Evolutionary conservation across 2,329 filamentous ascomycete species (phyloP), one percentile per base, ranked within the genome.

Genomic region (Penicillium sp.): DNA sequence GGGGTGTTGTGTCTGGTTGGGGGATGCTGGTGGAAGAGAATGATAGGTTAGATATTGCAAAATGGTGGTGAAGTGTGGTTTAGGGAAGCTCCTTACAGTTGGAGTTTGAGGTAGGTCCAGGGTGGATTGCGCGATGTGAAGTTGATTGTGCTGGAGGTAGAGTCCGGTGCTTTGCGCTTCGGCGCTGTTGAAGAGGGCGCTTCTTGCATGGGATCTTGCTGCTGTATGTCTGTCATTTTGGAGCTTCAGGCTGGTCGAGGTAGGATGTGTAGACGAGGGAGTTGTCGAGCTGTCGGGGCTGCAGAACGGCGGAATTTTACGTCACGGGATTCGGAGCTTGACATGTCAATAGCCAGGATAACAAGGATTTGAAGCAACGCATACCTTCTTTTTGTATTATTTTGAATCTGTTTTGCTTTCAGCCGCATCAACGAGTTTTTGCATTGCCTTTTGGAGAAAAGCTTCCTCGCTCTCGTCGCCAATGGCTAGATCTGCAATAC

Each of bases 21-120:
- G 71, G 63, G 35, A 76, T 65, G 58, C 72, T 77, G 42, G 37
- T 37, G 2, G 17, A 10, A 13, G 22, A 10, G 51, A 15, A 19
- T 24, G 3, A 24, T 10, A 8, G 4, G 53, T 22, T 60, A 35
- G 40, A 30, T 40, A 9, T 30, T 12, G n/a, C 9, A 28, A 7
- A 38, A 15, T 53, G 30, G 7, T 40, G 19, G 4, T 17, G 12
- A 10, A 22, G 17, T n/a, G 35, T 37, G 35, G 30, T 28, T 35
- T 15, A 7, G 17, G 15, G 13, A 40, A 49, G 19, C 17, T 64
- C 56, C 71, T 53, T 73, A 79, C 78, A 80, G 63, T 66, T 79
- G 75, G 50, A 80, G 76, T 65, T 79, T 77, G 62, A 80, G 70
- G 65, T 80, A 80, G 28, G 78, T 78, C 78, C 78, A 80, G 60